Conservation (phyloP, 768 basidiomycete genomes). For the Rhodocollybia butyracea region DNA sequence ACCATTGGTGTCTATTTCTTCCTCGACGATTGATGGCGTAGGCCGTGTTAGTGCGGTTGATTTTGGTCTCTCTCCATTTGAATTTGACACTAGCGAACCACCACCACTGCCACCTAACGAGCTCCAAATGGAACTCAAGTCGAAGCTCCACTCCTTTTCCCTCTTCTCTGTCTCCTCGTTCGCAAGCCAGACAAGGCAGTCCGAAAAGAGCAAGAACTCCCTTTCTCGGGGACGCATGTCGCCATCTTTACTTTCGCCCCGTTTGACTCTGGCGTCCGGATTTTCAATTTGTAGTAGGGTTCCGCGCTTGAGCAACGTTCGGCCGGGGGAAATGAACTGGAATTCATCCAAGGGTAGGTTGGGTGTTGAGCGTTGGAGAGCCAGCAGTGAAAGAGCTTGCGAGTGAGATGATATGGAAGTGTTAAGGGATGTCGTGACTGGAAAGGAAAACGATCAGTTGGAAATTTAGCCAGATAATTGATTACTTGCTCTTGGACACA, state of each 20-base stretch:
- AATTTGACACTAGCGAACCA: slow-evolving; percentile 14
- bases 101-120: slow-evolving; percentile 14
- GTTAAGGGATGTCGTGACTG: slow-evolving; percentile 78
- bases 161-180: slow-evolving; percentile 36
- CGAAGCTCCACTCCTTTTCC: slow-evolving; percentile 14
- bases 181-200: slow-evolving; percentile 77
- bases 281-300: neutral
- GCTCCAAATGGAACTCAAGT: slow-evolving; percentile 4
- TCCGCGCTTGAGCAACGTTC: slow-evolving; percentile 72
- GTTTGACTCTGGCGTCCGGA: neutral
- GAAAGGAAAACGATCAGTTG: neutral
- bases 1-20: slow-evolving; percentile 14
- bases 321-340: slow-evolving; percentile 76
- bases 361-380: slow-evolving; percentile 74
- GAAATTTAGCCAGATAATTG: slow-evolving; percentile 9
- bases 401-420: slow-evolving; percentile 76
- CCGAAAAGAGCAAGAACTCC: slow-evolving; percentile 81
- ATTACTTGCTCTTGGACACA: slow-evolving; percentile 67
- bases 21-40: slow-evolving; percentile 5
- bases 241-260: neutral
- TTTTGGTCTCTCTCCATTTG: slow-evolving; percentile 3
- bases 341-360: slow-evolving; percentile 55
- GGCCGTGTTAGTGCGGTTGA: neutral
- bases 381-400: slow-evolving; percentile 69
- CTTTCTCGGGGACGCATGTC: slow-evolving; percentile 42